Conservation (phyloP, 1,284 basidiomycete genomes). For the Trichosporon coremiiforme region DNA sequence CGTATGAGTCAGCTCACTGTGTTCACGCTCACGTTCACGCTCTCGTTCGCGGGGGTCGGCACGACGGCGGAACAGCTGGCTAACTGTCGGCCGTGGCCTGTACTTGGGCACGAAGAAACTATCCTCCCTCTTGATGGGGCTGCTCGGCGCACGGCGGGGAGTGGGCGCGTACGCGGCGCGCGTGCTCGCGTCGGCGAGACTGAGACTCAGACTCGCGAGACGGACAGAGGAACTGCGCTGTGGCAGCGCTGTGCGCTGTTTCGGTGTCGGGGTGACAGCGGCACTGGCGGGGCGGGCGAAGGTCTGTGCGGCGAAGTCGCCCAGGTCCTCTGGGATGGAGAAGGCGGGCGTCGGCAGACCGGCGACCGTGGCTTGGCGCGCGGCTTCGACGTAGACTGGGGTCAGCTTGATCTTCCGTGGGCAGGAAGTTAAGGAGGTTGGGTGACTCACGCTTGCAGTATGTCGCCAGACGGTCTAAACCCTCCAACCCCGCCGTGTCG, state of each 20-base stretch:
- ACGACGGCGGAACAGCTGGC: constrained; percentile 10
- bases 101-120: background rate
- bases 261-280: constrained; percentile 40
- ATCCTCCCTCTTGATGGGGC: background rate
- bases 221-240: constrained; percentile 30
- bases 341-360: constrained; percentile 45
- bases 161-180: constrained; percentile 6
- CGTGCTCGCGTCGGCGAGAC: constrained; percentile 12
- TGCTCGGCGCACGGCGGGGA: background rate
- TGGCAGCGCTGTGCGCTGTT: constrained; percentile 26
- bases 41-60: background rate
- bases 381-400: constrained; percentile 49
- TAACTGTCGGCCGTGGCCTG: background rate
- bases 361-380: constrained; percentile 49
- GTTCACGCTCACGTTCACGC: background rate
- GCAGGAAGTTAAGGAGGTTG: background rate
- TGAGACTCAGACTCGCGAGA: constrained; percentile 15
- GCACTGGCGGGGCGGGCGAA: constrained; percentile 30
- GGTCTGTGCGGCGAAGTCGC: constrained; percentile 18
- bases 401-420: background rate
- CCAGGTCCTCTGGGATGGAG: constrained; percentile 46
- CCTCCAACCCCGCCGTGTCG: constrained; percentile 38
- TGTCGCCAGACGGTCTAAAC: constrained; percentile 54
- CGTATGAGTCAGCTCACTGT: background rate
- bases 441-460: constrained; percentile 45